These are phyloP conservation scores for Penicillium sp. DNA, from an alignment of 2,329 filamentous ascomycete genomes.

Conservation along the genomic window DNA sequence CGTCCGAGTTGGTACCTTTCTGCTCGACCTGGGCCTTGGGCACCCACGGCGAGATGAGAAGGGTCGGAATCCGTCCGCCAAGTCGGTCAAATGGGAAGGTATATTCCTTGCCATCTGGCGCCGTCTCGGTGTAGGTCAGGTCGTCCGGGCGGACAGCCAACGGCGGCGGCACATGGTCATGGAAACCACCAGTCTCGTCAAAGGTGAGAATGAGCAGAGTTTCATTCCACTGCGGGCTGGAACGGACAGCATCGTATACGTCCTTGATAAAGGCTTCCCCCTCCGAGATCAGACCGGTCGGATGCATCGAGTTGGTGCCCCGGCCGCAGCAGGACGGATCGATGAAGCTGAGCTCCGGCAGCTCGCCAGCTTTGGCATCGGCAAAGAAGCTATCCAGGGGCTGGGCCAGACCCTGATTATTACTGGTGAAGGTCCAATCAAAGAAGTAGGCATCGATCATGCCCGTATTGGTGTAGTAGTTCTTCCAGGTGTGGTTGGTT, in stretches of 20 bases:
- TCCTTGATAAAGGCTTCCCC: constrained; percentile 35
- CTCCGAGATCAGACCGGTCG: constrained; percentile 32
- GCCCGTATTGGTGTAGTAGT: constrained; percentile 28
- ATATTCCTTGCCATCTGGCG: constrained; percentile 24
- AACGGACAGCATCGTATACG: constrained; percentile 34
- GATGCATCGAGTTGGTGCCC: constrained; percentile 36
- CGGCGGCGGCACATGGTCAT: constrained; percentile 36
- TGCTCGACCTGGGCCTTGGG: constrained; percentile 29
- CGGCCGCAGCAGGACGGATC: constrained; percentile 39
- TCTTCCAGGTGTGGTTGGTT: constrained; percentile 33
- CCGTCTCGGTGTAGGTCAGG: constrained; percentile 31
- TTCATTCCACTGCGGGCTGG: constrained; percentile 33
- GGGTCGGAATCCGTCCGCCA: constrained; percentile 28
- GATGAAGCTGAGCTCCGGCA: constrained; percentile 34
- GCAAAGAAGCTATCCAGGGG: constrained; percentile 32
- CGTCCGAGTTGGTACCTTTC: constrained; percentile 23
- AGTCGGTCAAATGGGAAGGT: constrained; percentile 28
- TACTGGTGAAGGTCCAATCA: constrained; percentile 30
- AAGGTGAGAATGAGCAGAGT: constrained; percentile 37
- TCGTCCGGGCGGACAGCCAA: constrained; percentile 32
- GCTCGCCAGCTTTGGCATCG: constrained; percentile 28
- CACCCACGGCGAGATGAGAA: constrained; percentile 30
- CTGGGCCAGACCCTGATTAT: constrained; percentile 25
- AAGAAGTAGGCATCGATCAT: constrained; percentile 32
- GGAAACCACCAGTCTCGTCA: constrained; percentile 37